phyloP scores from a whole-genome alignment of 2,329 filamentous ascomycete genomes.

The Amylocarpus encephaloides region DNA sequence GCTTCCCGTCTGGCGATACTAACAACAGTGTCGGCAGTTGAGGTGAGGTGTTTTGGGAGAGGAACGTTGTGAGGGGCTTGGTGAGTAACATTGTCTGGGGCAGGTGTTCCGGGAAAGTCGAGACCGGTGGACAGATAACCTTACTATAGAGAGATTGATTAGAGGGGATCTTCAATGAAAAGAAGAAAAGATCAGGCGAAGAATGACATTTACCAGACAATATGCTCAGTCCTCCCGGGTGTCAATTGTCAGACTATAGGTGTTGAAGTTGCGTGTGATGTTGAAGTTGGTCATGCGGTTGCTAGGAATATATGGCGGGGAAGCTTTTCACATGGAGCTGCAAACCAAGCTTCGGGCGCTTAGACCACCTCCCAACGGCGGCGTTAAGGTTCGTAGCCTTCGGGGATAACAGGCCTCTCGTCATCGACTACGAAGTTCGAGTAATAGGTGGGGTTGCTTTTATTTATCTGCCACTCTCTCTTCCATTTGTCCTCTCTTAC shows the following conservation, averaged over 20 bases:
- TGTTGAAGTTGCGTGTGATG: neutral
- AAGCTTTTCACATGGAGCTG: too few relatives aligned
- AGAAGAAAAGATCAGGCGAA: too few relatives aligned
- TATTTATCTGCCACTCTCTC: neutral
- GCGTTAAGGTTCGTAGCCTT: neutral
- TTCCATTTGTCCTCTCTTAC: neutral
- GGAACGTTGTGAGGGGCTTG: constrained; percentile 57
- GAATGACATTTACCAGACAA: too few relatives aligned
- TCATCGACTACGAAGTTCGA: neutral
- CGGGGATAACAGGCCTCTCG: neutral
- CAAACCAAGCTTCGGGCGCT: too few relatives aligned
- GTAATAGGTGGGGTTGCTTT: neutral
- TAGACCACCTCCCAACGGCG: neutral
- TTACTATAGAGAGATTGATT: neutral
- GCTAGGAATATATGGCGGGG: too few relatives aligned
- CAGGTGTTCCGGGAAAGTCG: constrained; percentile 9
- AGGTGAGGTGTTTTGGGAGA: constrained; percentile 49
- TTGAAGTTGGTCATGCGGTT: too few relatives aligned
- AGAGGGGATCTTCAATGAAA: too few relatives aligned
- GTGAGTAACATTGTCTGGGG: constrained; percentile 48
- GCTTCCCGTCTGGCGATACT: constrained; percentile 53
- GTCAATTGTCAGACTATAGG: constrained; percentile 17
- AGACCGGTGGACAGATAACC: constrained; percentile 5
- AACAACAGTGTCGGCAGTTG: constrained; percentile 54
- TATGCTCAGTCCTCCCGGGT: too few relatives aligned